These are phyloP conservation scores for Ascochyta lentis DNA, from an alignment of 2,329 filamentous ascomycete genomes.

Conservation along the genomic window DNA sequence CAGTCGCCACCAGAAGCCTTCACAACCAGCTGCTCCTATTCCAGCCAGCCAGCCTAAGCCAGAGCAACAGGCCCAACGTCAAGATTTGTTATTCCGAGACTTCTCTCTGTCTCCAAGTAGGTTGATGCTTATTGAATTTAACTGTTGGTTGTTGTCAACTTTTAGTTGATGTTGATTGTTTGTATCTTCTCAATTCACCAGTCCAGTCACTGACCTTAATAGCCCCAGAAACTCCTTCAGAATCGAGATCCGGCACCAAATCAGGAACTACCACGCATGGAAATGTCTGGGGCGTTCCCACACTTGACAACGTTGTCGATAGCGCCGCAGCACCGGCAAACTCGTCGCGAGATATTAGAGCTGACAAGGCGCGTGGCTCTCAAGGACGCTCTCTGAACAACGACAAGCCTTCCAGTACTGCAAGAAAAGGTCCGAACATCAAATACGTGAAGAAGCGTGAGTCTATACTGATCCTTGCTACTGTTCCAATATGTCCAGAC, in stretches of 20 bases:
- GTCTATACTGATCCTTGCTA: not conserved
- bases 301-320: not conserved
- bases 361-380: constrained; percentile 25
- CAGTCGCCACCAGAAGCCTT: not conserved
- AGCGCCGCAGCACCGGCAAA: not conserved
- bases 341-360: constrained; percentile 13
- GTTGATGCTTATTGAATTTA: not conserved
- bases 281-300: no score
- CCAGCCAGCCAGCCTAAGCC: not conserved
- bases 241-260: not conserved
- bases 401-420: not conserved
- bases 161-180: not conserved
- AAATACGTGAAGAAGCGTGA: constrained; percentile 7
- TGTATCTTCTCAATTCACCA: not conserved
- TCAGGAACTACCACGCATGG: not conserved
- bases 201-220: not conserved
- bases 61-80: not conserved
- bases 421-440: not conserved
- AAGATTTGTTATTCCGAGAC: constrained; percentile 14
- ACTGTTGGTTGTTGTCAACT: not conserved
- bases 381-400: constrained; percentile 25
- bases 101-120: constrained; percentile 5
- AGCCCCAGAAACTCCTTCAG: not conserved
- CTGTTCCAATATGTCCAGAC: no score
- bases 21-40: not conserved